Evolutionary conservation across 73 alveolate genomes (phyloP).

Genomic region (Tetrahymena borealis): DNA sequence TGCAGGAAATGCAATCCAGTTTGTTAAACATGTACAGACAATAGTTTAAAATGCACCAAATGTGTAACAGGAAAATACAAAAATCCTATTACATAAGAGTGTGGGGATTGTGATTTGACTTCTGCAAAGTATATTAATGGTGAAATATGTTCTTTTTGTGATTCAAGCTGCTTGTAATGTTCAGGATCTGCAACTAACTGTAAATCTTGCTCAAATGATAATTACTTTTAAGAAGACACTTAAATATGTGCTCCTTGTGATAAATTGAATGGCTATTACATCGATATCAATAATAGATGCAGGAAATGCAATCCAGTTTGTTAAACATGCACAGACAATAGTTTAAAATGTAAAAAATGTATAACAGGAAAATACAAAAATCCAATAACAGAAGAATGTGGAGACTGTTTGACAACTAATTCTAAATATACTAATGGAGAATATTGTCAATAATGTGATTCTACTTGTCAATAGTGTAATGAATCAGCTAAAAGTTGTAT

Average conservation of each 20-base stretch:
- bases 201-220: background rate
- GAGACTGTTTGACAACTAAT: too few species aligned
- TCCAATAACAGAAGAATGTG: too few species aligned
- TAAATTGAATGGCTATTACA: background rate
- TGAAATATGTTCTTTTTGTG: background rate
- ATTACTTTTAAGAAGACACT: background rate
- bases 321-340: background rate
- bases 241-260: background rate
- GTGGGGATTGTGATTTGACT: background rate
- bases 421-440: background rate
- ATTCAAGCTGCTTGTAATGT: background rate
- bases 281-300: background rate
- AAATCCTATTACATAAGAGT: background rate
- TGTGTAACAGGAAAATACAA: background rate
- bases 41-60: background rate
- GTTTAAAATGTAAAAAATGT: background rate
- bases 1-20: background rate
- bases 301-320: background rate
- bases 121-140: background rate
- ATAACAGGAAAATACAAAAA: too few species aligned
- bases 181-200: background rate
- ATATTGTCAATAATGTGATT: background rate
- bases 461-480: background rate
- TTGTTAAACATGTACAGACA: background rate
- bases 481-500: background rate